Base-by-base conservation (phyloP, 2,329 filamentous ascomycete genomes). In the Fusarium sp. region DNA sequence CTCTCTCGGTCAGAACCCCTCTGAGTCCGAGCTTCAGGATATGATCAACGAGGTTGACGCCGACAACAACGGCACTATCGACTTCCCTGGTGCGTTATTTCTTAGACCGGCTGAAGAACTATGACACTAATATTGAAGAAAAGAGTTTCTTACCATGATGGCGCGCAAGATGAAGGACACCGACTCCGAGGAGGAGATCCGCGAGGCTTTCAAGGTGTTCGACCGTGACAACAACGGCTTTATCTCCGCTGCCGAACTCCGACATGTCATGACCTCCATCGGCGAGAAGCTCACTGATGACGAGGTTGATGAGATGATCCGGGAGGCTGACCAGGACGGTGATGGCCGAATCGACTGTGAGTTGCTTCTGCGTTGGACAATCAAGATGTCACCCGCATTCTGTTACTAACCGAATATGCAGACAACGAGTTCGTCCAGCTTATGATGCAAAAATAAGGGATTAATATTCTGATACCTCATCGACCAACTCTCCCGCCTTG, bases 41-140 rank as follows among this genome's bases (percentile, higher is more conserved):
- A 96, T 96, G 93, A 96, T 96, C 85, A 95, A 96, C 83, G 93
- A 96, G 85, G 93, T 96, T 71, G 93, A 96, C 77, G 92, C 92
- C 77, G 93, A 96, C 84, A 96, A 95, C 88, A 96, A 95, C 79
- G 93, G 93, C 83, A 96, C 93, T 74, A 96, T 96, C 78, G 93
- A 96, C 81, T 96, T 96, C 81, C 93, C 93, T 78, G 93, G 93
- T 95, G 88, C 76, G 88, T 49, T 22, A 49, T 52, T 30, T 45
- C 41, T n/a, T 34, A 47, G 20, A 16, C 16, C 11, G 42, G 27
- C 24, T 27, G 22, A 12, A 51, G 27, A 45, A 25, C 24, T 34
- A 7, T 37, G 44, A 63, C 51, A 66, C 71, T 76, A 61, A 76
- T 69, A 62, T 14, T 34, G 29, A 22, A 29, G n/a, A 24, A 46